Percentiles rank a stretch among this genome's conserved stretches.
These are phyloP conservation scores for Metschnikowia bowlesiae DNA, from an alignment of 805 yeast species.

Conservation along the genomic window DNA sequence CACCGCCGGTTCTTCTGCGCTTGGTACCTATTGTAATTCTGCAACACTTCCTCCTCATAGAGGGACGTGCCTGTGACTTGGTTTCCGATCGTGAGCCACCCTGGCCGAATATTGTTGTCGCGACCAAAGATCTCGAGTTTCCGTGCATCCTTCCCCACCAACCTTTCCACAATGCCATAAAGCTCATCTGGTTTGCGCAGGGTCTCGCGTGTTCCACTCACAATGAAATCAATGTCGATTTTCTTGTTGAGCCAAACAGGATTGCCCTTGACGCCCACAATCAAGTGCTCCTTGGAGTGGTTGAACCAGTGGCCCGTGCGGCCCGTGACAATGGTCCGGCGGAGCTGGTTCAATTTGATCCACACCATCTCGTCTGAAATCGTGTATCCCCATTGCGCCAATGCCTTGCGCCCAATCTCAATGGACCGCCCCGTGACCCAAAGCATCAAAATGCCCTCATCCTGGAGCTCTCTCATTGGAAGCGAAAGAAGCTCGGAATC, in stretches of 20 bases:
- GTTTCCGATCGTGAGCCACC: slow-evolving; percentile 88
- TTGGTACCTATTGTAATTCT: slow-evolving; percentile 26
- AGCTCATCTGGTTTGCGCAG: slow-evolving; percentile 88
- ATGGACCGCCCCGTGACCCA: slow-evolving; percentile 97
- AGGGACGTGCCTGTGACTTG: slow-evolving; percentile 61
- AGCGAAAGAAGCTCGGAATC: slow-evolving; percentile 68
- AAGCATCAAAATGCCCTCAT: slow-evolving; percentile 75
- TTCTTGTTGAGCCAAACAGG: slow-evolving; percentile 66
- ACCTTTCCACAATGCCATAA: slow-evolving; percentile 77
- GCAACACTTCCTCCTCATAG: slow-evolving; percentile 52
- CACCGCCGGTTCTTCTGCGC: neutral
- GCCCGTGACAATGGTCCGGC: slow-evolving; percentile 89
- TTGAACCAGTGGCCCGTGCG: slow-evolving; percentile 97
- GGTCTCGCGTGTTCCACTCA: slow-evolving; percentile 82
- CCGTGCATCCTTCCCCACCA: slow-evolving; percentile 72
- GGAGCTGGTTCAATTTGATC: slow-evolving; percentile 86
- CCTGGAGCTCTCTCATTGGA: slow-evolving; percentile 66
- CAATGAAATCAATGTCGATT: slow-evolving; percentile 72
- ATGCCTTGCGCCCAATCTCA: slow-evolving; percentile 77
- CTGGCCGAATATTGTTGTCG: slow-evolving; percentile 78
- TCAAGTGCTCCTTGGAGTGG: slow-evolving; percentile 86
- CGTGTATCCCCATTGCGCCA: slow-evolving; percentile 77
- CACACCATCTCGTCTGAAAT: slow-evolving; percentile 79
- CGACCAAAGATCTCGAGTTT: slow-evolving; percentile 89
- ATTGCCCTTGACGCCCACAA: slow-evolving; percentile 80